Percentiles rank a stretch among this genome's conserved stretches.
These are phyloP conservation scores for Hygrocybe coccinea DNA, from an alignment of 768 basidiomycete genomes.

Conservation along the genomic window DNA sequence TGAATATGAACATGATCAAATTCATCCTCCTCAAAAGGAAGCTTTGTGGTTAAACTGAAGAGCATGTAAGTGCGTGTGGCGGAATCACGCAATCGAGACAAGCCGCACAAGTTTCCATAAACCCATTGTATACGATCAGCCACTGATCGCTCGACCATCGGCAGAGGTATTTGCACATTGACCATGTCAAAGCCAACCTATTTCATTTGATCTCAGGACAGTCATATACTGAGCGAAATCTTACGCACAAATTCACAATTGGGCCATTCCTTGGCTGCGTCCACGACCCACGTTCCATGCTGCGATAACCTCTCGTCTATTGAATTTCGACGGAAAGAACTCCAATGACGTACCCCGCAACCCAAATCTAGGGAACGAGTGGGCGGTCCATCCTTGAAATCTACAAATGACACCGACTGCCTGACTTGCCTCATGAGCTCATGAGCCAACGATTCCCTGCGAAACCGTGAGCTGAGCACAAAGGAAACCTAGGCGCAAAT, in stretches of 20 bases:
- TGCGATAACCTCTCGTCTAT: conserved; percentile 22
- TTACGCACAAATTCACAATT: conserved; percentile 55
- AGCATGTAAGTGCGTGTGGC: neutral
- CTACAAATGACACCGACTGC: conserved; percentile 55
- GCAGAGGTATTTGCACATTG: conserved; percentile 61
- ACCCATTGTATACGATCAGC: conserved; percentile 63
- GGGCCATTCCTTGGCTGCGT: conserved; percentile 69
- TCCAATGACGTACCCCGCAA: conserved; percentile 54
- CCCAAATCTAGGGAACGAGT: conserved; percentile 61
- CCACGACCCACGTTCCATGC: conserved; percentile 68
- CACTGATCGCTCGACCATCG: conserved; percentile 45
- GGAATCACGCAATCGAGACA: neutral
- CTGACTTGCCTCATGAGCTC: conserved; percentile 45
- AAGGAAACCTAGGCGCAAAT: conserved; percentile 1
- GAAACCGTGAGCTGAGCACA: neutral
- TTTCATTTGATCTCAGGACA: neutral
- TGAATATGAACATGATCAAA: conserved; percentile 79
- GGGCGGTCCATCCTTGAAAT: conserved; percentile 50
- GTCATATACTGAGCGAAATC: neutral
- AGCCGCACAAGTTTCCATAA: conserved; percentile 68
- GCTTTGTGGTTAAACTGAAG: conserved; percentile 61
- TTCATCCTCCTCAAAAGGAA: conserved; percentile 79
- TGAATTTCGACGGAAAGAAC: neutral
- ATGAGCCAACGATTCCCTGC: conserved; percentile 54
- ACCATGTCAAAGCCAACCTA: conserved; percentile 80